Evolutionary conservation across 73 alveolate genomes (phyloP), one percentile per base, ranked within the genome.

Genomic region (Paramecium pentaurelia): DNA sequence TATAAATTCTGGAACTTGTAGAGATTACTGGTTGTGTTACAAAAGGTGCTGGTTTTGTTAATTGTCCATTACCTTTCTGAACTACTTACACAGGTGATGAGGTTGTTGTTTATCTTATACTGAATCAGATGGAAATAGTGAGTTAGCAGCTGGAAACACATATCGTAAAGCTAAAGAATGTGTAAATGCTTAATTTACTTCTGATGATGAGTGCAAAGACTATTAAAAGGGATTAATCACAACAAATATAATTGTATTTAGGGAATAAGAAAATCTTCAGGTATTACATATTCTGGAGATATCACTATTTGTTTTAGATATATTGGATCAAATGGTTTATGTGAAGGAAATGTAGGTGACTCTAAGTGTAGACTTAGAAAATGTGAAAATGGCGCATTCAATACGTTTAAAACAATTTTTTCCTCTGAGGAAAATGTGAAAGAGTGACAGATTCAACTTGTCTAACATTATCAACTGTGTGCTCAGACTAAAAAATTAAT

Each of bases 1-100:
- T 36, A 71, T 30, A 11, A 27, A 22, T 27, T 4, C 32, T 34
- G 86, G 86, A 77, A 54, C 51, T 0, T 77, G 90, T 44, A 77
- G 90, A 44, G 71, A 40, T 77, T 77, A 18, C 90, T 25, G 90
- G 90, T 10, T 77, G 90, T 34, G 71, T 77, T 11, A 77, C 90
- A 7, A 77, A 28, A 44, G 90, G 90, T 20, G 6, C 5, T 14
- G 90, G 90, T 42, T 77, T 73, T 47, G 38, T 27, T 8, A 77
- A 59, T 22, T 8, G 28, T 11, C 40, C 90, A 40, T 7, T 18
- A 37, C 60, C 60, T 2, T 45, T 75, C 2, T 77, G 90, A 34
- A 38, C 90, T n/a, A 37, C 90, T 0, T 77, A 77, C 25, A 77
- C 90, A 4, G 90, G 90, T 16, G 71, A 40, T 27, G 68, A 20